Evolutionary conservation across 2,329 filamentous ascomycete genomes (phyloP).

Genomic region (Cordyceps farinosa): DNA sequence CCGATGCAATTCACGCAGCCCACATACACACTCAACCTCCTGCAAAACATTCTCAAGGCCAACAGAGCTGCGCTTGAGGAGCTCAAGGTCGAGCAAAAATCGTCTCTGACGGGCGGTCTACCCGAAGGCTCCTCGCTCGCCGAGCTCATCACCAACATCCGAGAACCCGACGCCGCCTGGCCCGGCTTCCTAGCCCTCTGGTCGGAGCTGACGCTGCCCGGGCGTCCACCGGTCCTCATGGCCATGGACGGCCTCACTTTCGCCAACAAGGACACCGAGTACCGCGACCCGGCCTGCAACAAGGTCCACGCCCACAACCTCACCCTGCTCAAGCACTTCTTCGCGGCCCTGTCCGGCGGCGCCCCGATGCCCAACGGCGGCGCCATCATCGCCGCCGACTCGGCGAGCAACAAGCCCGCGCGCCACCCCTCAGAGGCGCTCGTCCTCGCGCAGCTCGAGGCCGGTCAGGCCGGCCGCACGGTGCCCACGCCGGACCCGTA

Average conservation of each 20-base stretch:
- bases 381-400: constrained; percentile 70
- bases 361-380: constrained; percentile 66
- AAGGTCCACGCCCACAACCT: constrained; percentile 85
- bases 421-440: constrained; percentile 64
- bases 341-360: constrained; percentile 64
- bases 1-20: constrained; percentile 71
- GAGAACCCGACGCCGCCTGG: constrained; percentile 76
- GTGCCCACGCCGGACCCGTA: constrained; percentile 50
- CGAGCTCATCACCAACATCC: constrained; percentile 65
- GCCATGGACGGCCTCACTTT: constrained; percentile 75
- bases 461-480: constrained; percentile 36
- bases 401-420: constrained; percentile 62
- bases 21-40: constrained; percentile 68
- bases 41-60: constrained; percentile 68
- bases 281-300: constrained; percentile 67
- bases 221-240: constrained; percentile 62
- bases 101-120: constrained; percentile 41
- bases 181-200: constrained; percentile 76
- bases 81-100: constrained; percentile 43
- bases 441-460: constrained; percentile 56
- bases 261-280: constrained; percentile 74
- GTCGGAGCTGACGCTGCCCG: constrained; percentile 64
- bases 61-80: constrained; percentile 63
- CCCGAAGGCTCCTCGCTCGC: constrained; percentile 60
- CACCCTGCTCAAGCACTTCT: constrained; percentile 68